A percentile compares a stretch with the other conserved stretches of the same genome.
Evolutionary conservation across 2,329 filamentous ascomycete genomes (phyloP).

Genomic region (Colletotrichum tabaci): DNA sequence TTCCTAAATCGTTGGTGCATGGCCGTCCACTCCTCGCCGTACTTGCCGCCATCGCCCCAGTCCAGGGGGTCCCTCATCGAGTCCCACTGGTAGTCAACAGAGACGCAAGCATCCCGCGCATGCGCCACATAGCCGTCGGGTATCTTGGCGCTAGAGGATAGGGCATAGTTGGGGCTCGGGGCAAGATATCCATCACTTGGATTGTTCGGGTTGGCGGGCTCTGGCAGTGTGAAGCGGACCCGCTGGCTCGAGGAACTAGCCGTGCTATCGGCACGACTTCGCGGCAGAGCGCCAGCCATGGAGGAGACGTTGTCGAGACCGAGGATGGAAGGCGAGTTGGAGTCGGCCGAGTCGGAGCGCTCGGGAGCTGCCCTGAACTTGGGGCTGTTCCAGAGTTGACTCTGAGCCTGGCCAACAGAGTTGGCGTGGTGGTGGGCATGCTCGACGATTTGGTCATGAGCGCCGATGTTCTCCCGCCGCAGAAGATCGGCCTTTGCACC

Average conservation of each 20-base stretch:
- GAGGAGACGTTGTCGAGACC: slow-evolving; percentile 49
- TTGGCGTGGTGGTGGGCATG: slow-evolving; percentile 39
- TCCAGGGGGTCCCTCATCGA: slow-evolving; percentile 83
- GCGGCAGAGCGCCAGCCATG: slow-evolving; percentile 54
- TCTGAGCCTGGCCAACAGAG: slow-evolving; percentile 39
- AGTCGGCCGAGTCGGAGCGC: slow-evolving; percentile 41
- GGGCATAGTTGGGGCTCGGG: slow-evolving; percentile 85
- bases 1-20: slow-evolving; percentile 94
- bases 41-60: slow-evolving; percentile 90
- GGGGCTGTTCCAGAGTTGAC: slow-evolving; percentile 56
- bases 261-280: slow-evolving; percentile 44
- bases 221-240: slow-evolving; percentile 30
- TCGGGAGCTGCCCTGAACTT: slow-evolving; percentile 39
- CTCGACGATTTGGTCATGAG: slow-evolving; percentile 50
- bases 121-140: slow-evolving; percentile 91
- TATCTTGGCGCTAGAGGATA: slow-evolving; percentile 85
- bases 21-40: slow-evolving; percentile 93
- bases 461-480: slow-evolving; percentile 78
- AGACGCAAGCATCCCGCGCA: slow-evolving; percentile 86
- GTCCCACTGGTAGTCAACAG: slow-evolving; percentile 97
- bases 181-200: slow-evolving; percentile 74
- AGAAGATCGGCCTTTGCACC: slow-evolving; percentile 90
- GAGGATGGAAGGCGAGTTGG: slow-evolving; percentile 36
- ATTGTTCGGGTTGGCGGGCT: slow-evolving; percentile 45
- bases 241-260: slow-evolving; percentile 45